Conservation (phyloP, 208 protist genomes). For the Balamuthia mandrillaris region DNA sequence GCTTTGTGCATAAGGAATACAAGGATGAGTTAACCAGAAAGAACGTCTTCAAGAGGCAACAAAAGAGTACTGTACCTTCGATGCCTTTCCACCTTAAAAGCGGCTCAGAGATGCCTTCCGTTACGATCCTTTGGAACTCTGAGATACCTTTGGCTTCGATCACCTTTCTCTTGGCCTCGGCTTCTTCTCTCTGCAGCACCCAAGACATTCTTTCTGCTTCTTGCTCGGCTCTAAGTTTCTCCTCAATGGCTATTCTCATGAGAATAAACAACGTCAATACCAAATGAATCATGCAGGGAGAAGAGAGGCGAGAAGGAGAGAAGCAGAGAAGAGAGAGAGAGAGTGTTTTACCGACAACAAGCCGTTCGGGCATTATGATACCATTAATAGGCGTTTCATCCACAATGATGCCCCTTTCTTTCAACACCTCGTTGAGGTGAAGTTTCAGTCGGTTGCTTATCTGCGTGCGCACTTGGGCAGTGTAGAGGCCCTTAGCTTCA, state of each 20-base stretch:
- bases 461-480: not conserved
- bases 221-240: conserved; percentile 23
- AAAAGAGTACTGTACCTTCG: conserved; percentile 9
- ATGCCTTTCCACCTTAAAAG: conserved; percentile 44
- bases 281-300: not conserved
- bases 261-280: not conserved
- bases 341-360: not conserved
- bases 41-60: no score
- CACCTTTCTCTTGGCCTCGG: conserved; percentile 5
- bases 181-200: conserved; percentile 4
- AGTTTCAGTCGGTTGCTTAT: not conserved
- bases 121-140: conserved; percentile 47
- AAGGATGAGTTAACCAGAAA: no score
- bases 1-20: not conserved
- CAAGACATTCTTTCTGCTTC: conserved; percentile 18
- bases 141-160: conserved; percentile 44
- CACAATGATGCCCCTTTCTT: conserved; percentile 30
- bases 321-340: not conserved
- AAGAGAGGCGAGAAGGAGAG: not conserved
- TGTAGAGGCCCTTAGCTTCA: conserved; percentile 47
- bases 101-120: conserved; percentile 37
- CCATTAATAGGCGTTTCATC: conserved; percentile 37
- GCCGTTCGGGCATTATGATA: conserved; percentile 17
- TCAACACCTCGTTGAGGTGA: not conserved
- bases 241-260: conserved; percentile 8